A percentile compares a stretch with the other conserved stretches of the same genome.
Evolutionary conservation across 345 rosid genomes (phyloP).

Genomic region (Stellera chamaejasme): DNA sequence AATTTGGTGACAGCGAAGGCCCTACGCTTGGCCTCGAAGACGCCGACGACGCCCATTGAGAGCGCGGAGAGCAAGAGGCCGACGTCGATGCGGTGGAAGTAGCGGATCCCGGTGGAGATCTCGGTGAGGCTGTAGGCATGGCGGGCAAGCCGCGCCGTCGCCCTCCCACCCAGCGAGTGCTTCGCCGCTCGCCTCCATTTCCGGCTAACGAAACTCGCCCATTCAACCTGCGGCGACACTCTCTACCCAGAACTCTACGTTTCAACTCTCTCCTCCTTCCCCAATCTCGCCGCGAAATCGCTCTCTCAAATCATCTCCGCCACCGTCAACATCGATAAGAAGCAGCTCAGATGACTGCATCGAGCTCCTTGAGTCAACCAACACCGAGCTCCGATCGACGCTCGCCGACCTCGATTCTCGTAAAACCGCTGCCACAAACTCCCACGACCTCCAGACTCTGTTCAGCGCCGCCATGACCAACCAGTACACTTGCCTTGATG

Average conservation of each 20-base stretch:
- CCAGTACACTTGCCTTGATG: constrained; percentile 89
- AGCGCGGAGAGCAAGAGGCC: constrained; percentile 42
- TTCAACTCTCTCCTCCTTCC: constrained; percentile 43
- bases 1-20: constrained; percentile 38
- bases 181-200: no score
- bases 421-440: constrained; percentile 19
- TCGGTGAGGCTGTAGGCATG: constrained; percentile 41
- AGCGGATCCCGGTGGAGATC: constrained; percentile 42
- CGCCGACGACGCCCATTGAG: constrained; percentile 48
- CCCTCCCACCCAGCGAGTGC: no score
- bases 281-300: constrained; percentile 36
- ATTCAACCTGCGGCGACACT: constrained; percentile 39
- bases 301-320: constrained; percentile 38
- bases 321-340: constrained; percentile 31
- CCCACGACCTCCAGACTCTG: constrained; percentile 50
- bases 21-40: constrained; percentile 39
- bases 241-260: constrained; percentile 53
- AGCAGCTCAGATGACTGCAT: constrained; percentile 39
- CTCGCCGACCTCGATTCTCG: constrained; percentile 33
- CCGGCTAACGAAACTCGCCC: no score
- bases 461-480: constrained; percentile 75
- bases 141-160: no score
- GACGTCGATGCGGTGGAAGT: constrained; percentile 41
- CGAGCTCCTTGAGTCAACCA: constrained; percentile 45
- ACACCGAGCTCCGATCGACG: constrained; percentile 35